Evolutionary conservation across 176 grass and related monocot genomes (phyloP).

Genomic region (Olyra latifolia): DNA sequence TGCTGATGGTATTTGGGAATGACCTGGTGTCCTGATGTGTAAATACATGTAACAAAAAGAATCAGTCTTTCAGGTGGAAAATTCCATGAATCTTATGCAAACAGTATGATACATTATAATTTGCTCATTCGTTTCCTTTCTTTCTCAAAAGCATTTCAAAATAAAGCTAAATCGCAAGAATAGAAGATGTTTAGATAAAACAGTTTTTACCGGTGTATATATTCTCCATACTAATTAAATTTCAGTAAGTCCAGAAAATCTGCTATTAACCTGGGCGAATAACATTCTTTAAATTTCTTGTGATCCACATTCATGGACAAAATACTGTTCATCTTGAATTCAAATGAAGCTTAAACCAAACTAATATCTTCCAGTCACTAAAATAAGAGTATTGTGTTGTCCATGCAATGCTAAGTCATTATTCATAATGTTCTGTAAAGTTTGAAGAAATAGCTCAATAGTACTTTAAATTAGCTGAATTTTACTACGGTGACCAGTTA

Average conservation of each 20-base stretch:
- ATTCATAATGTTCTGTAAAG: neutral
- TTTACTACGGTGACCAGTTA: neutral
- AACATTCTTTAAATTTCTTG: neutral
- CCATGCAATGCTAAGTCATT: neutral
- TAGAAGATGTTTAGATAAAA: conserved; percentile 3
- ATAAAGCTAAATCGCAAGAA: neutral
- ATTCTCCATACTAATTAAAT: neutral
- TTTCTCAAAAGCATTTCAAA: neutral
- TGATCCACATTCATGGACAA: neutral
- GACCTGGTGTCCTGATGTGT: conserved; percentile 62
- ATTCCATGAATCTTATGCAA: conserved; percentile 5
- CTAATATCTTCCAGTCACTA: neutral
- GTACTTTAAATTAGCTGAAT: neutral
- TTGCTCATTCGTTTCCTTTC: neutral
- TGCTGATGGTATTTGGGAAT: conserved; percentile 71
- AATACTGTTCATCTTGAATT: conserved; percentile 11
- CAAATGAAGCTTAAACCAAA: neutral
- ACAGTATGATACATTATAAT: neutral
- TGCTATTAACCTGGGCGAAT: neutral
- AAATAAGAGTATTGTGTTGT: neutral
- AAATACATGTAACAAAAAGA: conserved; percentile 13
- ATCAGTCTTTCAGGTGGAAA: conserved; percentile 32
- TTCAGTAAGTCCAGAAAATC: neutral
- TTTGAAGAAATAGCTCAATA: neutral
- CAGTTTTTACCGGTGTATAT: neutral